A percentile compares a stretch with the other conserved stretches of the same genome.
Evolutionary conservation across 331 rosid species (phyloP).

Genomic region (Quercus lobata): DNA sequence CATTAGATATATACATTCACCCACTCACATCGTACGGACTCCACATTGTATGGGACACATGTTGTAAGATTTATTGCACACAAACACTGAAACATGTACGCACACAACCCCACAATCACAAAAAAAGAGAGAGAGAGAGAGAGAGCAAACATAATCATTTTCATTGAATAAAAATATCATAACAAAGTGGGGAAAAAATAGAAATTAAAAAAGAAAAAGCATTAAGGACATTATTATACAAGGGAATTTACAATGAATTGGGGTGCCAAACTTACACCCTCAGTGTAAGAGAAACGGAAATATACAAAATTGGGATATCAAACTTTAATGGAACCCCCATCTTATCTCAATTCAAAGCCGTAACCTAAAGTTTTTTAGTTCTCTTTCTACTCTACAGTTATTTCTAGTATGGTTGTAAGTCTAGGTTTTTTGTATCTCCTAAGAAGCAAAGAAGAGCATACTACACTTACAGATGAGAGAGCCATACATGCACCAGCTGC

Average conservation of each 20-base stretch:
- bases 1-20: too few species aligned
- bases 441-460: conserved; percentile 89
- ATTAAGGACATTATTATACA: conserved; percentile 22
- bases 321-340: conserved; percentile 16
- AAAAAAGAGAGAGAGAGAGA: neutral
- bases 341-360: conserved; percentile 19
- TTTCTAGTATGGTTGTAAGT: conserved; percentile 77
- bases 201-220: neutral
- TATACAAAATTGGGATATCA: conserved; percentile 46
- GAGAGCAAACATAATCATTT: neutral
- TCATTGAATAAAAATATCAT: neutral
- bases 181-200: neutral
- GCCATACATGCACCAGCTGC: conserved; percentile 99
- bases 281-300: conserved; percentile 21
- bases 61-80: too few species aligned
- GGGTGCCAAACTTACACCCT: conserved; percentile 43
- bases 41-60: too few species aligned
- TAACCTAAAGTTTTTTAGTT: conserved; percentile 8
- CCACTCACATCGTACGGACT: too few species aligned
- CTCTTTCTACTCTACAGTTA: conserved; percentile 65
- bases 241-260: conserved; percentile 50
- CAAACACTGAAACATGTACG: too few species aligned
- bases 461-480: conserved; percentile 88
- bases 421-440: conserved; percentile 83
- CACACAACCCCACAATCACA: too few species aligned